These are phyloP conservation scores for Aspergillaceae sp. DNA, from an alignment of 2,329 filamentous ascomycete genomes.

Conservation along the genomic window DNA sequence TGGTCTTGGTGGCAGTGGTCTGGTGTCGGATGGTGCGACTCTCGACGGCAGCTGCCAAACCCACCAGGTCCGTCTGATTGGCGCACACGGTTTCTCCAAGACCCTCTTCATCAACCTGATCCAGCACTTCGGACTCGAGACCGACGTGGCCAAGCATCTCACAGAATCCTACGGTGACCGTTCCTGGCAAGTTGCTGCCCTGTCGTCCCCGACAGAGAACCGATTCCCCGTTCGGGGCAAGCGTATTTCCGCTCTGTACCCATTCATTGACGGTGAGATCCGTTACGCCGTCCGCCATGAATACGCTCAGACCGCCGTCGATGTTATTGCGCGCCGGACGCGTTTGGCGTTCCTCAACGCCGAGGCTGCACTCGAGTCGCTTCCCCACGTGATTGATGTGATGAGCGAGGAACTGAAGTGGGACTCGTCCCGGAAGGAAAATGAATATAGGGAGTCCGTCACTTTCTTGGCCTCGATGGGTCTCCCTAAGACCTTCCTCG, in stretches of 20 bases:
- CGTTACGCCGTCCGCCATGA: slow-evolving; percentile 81
- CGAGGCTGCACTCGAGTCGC: slow-evolving; percentile 76
- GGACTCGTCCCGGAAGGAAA: slow-evolving; percentile 61
- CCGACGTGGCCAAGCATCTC: slow-evolving; percentile 82
- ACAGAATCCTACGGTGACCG: slow-evolving; percentile 83
- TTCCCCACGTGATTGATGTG: slow-evolving; percentile 78
- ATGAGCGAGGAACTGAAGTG: slow-evolving; percentile 80
- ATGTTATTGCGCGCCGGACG: slow-evolving; percentile 77
- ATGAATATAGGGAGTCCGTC: slow-evolving; percentile 69
- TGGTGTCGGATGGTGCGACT: slow-evolving; percentile 60
- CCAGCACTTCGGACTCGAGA: slow-evolving; percentile 86
- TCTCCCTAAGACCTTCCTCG: slow-evolving; percentile 49
- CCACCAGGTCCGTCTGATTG: slow-evolving; percentile 69
- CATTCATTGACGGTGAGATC: slow-evolving; percentile 86
- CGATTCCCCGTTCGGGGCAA: slow-evolving; percentile 77
- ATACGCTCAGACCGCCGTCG: slow-evolving; percentile 83
- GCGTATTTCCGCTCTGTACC: slow-evolving; percentile 71
- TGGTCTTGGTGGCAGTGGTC: slow-evolving; percentile 61
- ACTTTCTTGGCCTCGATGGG: slow-evolving; percentile 55
- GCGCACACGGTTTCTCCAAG: slow-evolving; percentile 80
- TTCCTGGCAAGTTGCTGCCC: slow-evolving; percentile 78
- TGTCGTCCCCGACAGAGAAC: slow-evolving; percentile 66
- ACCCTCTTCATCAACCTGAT: slow-evolving; percentile 92
- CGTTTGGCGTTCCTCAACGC: slow-evolving; percentile 85
- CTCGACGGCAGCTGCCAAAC: slow-evolving; percentile 73